These are phyloP conservation scores for Fusarium sp. DNA, from an alignment of 2,329 filamentous ascomycete genomes.

Conservation along the genomic window DNA sequence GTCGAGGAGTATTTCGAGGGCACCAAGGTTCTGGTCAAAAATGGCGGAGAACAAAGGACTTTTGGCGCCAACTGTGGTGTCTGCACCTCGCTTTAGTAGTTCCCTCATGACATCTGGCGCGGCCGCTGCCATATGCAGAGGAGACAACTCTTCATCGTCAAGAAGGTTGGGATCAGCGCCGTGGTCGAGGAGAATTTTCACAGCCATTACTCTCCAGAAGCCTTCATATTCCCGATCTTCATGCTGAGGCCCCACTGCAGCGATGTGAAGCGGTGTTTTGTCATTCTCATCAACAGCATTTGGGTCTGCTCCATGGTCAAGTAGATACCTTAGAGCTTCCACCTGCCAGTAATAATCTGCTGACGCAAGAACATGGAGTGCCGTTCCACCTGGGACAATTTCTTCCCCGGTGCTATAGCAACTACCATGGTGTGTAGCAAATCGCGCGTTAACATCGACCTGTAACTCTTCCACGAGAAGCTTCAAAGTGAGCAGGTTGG, in stretches of 20 bases:
- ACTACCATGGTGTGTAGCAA: neutral
- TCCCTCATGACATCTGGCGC: slow-evolving; percentile 16
- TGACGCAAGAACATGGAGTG: slow-evolving; percentile 39
- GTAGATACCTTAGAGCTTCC: slow-evolving; percentile 33
- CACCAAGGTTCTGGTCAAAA: slow-evolving; percentile 8
- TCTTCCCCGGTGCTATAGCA: neutral
- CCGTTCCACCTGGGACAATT: slow-evolving; percentile 18
- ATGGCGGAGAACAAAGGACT: slow-evolving; percentile 39
- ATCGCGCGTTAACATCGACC: slow-evolving; percentile 32
- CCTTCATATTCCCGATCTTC: neutral
- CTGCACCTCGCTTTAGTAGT: slow-evolving; percentile 29
- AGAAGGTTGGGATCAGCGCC: slow-evolving; percentile 40
- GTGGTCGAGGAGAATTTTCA: slow-evolving; percentile 30
- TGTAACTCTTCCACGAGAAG: slow-evolving; percentile 32
- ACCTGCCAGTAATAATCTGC: slow-evolving; percentile 38
- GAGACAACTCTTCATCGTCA: neutral
- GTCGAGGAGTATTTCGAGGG: slow-evolving; percentile 32
- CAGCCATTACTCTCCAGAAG: slow-evolving; percentile 20
- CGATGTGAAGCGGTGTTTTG: slow-evolving; percentile 39
- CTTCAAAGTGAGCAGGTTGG: slow-evolving; percentile 34
- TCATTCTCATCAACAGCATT: slow-evolving; percentile 10
- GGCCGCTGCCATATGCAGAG: slow-evolving; percentile 27
- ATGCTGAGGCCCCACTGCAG: neutral
- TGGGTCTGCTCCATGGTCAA: slow-evolving; percentile 28
- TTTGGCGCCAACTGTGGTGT: neutral